Conservation (phyloP, 495 filamentous ascomycete species). For the Neurospora discreta region DNA sequence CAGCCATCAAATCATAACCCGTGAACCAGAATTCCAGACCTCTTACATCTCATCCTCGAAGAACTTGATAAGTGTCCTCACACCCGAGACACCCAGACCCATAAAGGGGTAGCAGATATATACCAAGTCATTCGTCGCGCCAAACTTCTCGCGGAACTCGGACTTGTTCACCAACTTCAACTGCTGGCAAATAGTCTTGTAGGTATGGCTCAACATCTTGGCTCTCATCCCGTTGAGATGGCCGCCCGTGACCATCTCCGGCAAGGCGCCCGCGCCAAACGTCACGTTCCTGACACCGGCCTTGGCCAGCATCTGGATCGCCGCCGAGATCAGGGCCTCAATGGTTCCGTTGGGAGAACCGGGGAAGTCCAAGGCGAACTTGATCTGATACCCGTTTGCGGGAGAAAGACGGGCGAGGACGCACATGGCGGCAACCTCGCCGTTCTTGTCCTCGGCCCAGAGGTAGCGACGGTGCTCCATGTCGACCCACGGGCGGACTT, state of each 20-base stretch:
- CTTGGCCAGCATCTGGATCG: constrained; percentile 57
- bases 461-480: constrained; percentile 69
- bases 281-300: constrained; percentile 56
- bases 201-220: constrained; percentile 63
- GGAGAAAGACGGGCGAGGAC: constrained; percentile 65
- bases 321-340: constrained; percentile 64
- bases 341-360: constrained; percentile 67
- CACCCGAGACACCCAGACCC: constrained; percentile 64
- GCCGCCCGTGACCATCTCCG: constrained; percentile 55
- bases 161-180: constrained; percentile 71
- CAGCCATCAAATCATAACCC: not conserved
- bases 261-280: constrained; percentile 66
- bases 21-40: not conserved
- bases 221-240: constrained; percentile 64
- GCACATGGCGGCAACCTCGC: constrained; percentile 59
- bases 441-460: constrained; percentile 56
- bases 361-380: constrained; percentile 80
- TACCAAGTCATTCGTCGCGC: constrained; percentile 61
- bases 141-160: constrained; percentile 80
- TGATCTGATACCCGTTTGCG: constrained; percentile 72
- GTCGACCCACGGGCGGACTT: constrained; percentile 75
- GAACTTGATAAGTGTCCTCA: constrained; percentile 67
- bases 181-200: constrained; percentile 64
- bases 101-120: constrained; percentile 76
- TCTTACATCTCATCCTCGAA: constrained; percentile 57